Evolutionary conservation across 1,139 yeast genomes (phyloP), one percentile per base, ranked within the genome.

Genomic region (Sugiyamaella japonica): DNA sequence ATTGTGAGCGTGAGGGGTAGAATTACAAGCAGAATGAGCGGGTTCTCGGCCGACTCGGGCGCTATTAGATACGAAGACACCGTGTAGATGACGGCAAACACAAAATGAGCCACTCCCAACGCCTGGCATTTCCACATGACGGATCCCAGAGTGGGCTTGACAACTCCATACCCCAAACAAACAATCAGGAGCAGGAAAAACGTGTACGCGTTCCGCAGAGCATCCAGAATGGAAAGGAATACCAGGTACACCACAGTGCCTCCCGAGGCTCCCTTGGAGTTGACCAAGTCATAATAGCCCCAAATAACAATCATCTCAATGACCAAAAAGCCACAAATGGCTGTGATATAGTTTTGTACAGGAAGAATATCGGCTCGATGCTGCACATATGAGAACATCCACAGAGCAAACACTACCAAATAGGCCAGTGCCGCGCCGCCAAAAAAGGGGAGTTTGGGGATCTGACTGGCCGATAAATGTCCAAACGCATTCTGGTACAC

Each of bases 401-500:
- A 95, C 56, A 88, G 76, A 9, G 89, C 85, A 66, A 90, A 78
- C 5, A 90, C 85, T 46, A 89, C 85, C 12, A 87, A 89, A 68
- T 93, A 95, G 49, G 88, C 83, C 51, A 93, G 76, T 1, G 97
- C 89, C 63, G 91, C 77, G 25, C 88, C 81, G 1, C 97, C 98
- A 69, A 89, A 95, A 37, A 91, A 83, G 4, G 96, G 90, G 60
- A 93, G 77, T 66, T 91, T 89, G 25, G 98, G 97, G 61, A 89
- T 86, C 69, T 93, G 96, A 51, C 93, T 78, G 4, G 96, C 99
- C 39, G 95, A 82, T 58, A 93, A 76, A 59, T 88, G 82, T 54
- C 99, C 99, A 72, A 80, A 93, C 2, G 98, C 89, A 72, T 90
- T 91, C 73, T 89, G 95, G 73, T 89, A 93, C 65, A 84, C 84